A percentile compares a stretch with the other conserved stretches of the same genome.
phyloP scores from a whole-genome alignment of 371 early-diverging fungal species.

The Fennellomyces sp. region DNA sequence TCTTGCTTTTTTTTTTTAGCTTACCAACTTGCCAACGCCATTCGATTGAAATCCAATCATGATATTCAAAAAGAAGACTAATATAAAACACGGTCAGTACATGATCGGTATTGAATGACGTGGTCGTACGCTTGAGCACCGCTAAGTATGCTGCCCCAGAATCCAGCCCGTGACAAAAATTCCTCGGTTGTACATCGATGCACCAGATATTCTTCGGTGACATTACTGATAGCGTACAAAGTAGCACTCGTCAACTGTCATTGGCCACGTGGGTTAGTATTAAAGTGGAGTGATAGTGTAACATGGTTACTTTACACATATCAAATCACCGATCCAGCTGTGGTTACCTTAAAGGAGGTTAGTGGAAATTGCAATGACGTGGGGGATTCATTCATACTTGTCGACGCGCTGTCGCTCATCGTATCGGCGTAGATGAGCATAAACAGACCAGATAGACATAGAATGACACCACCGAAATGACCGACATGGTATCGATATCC shows the following conservation, averaged over 20 bases:
- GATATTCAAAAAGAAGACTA: slow-evolving; percentile 37
- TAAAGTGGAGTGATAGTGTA: neutral
- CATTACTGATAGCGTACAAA: slow-evolving; percentile 45
- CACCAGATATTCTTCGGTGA: slow-evolving; percentile 50
- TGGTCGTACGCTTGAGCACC: slow-evolving; percentile 46
- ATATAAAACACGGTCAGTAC: neutral
- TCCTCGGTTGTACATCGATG: slow-evolving; percentile 28
- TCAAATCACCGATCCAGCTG: slow-evolving; percentile 49
- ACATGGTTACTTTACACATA: slow-evolving; percentile 31
- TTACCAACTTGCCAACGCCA: slow-evolving; percentile 34
- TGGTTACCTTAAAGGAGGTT: slow-evolving; percentile 28
- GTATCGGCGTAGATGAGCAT: slow-evolving; percentile 42
- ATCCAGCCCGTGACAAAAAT: slow-evolving; percentile 35
- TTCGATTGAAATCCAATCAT: slow-evolving; percentile 18
- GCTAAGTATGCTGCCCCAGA: slow-evolving; percentile 35
- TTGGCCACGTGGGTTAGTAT: neutral
- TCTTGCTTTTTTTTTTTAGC: neutral
- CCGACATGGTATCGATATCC: slow-evolving; percentile 24
- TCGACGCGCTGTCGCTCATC: slow-evolving; percentile 13
- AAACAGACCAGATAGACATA: slow-evolving; percentile 36
- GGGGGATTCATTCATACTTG: slow-evolving; percentile 22
- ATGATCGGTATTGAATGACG: neutral
- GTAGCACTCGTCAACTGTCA: slow-evolving; percentile 42
- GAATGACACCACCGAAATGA: slow-evolving; percentile 30
- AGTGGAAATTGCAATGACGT: no score